Conservation (phyloP, 768 basidiomycete species). For the Russula compacta region DNA sequence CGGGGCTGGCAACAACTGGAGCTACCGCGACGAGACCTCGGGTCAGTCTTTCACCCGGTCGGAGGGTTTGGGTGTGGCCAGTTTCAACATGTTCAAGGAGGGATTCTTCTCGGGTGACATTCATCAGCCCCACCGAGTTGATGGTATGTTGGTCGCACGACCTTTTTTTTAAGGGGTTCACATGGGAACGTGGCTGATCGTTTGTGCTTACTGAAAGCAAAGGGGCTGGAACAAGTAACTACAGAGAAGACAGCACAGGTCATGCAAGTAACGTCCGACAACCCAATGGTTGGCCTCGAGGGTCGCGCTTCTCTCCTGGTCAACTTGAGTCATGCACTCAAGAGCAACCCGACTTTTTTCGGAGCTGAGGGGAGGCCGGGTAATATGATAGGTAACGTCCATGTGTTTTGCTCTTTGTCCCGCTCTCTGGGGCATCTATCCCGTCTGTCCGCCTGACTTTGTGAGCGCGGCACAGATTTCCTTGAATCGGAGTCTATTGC, state of each 20-base stretch:
- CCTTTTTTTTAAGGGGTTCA: background rate
- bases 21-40: conserved; percentile 53
- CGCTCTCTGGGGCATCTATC: background rate
- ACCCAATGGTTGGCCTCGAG: conserved; percentile 86
- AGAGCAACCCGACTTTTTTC: conserved; percentile 57
- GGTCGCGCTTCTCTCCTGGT: conserved; percentile 73
- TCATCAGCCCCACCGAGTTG: conserved; percentile 60
- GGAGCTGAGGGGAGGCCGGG: conserved; percentile 70
- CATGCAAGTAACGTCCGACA: conserved; percentile 70
- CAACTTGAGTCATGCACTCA: conserved; percentile 65
- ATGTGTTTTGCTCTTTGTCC: background rate
- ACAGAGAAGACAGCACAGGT: conserved; percentile 47
- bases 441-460: background rate
- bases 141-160: conserved; percentile 46
- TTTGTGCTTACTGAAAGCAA: conserved; percentile 38
- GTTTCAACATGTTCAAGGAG: conserved; percentile 76
- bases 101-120: conserved; percentile 72
- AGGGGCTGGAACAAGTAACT: conserved; percentile 58
- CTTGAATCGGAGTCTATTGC: conserved; percentile 46
- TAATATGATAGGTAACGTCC: conserved; percentile 58
- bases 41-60: conserved; percentile 52
- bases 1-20: conserved; percentile 81
- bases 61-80: conserved; percentile 84
- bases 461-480: conserved; percentile 42
- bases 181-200: conserved; percentile 3